A percentile compares a stretch with the other conserved stretches of the same genome.
phyloP scores from a whole-genome alignment of 805 yeast genomes.

The Ogataea salicorniae region DNA sequence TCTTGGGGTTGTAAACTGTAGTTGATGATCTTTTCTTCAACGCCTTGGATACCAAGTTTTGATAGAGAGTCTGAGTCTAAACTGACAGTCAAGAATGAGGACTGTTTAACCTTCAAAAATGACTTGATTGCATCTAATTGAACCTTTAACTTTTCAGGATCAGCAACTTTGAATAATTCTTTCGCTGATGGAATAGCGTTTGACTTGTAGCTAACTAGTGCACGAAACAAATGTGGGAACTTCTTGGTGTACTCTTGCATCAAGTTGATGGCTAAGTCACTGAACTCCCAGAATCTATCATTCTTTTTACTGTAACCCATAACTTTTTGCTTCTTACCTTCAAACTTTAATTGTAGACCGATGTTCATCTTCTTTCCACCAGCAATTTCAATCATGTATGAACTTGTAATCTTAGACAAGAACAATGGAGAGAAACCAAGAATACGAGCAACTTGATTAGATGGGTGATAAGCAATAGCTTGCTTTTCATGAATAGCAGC shows the following conservation, averaged over 20 bases:
- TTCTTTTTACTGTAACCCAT: constrained; percentile 76
- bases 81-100: constrained; percentile 54
- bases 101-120: constrained; percentile 46
- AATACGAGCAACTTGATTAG: constrained; percentile 56
- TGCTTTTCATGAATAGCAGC: constrained; percentile 54
- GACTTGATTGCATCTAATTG: constrained; percentile 29
- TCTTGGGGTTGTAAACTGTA: constrained; percentile 41
- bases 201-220: constrained; percentile 19
- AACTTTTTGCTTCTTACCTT: constrained; percentile 72
- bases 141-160: constrained; percentile 40
- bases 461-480: constrained; percentile 56
- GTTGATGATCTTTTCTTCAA: constrained; percentile 57
- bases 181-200: constrained; percentile 34
- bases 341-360: constrained; percentile 83
- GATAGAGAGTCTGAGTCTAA: constrained; percentile 77
- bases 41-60: constrained; percentile 52
- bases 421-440: constrained; percentile 57
- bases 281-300: constrained; percentile 74
- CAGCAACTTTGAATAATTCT: constrained; percentile 33
- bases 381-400: constrained; percentile 53
- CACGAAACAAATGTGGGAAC: constrained; percentile 58
- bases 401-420: constrained; percentile 74
- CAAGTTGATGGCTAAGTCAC: constrained; percentile 65
- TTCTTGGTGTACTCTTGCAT: constrained; percentile 52
- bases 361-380: constrained; percentile 54